These are phyloP conservation scores for Cymodocea nodosa DNA, from an alignment of 116 monocot genomes.

Conservation along the genomic window DNA sequence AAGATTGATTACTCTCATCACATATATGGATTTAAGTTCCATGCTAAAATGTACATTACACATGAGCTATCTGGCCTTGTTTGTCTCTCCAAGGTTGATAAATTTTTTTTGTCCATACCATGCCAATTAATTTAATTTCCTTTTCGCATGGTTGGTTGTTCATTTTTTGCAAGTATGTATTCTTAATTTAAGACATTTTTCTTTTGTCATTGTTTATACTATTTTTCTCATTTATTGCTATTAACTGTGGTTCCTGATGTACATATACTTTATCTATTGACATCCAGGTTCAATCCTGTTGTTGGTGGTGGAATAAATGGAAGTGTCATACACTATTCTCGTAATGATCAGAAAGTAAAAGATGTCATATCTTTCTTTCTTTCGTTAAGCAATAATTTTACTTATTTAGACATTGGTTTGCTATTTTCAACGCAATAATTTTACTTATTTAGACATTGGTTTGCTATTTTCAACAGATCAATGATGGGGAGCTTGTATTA, in stretches of 20 bases:
- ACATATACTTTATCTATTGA: background rate
- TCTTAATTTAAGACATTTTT: too few relatives aligned
- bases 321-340: slow-evolving; percentile 89
- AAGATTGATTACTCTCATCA: too few relatives aligned
- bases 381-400: background rate
- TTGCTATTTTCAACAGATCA: slow-evolving; percentile 38
- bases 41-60: too few relatives aligned
- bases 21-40: too few relatives aligned
- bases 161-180: too few relatives aligned
- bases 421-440: background rate
- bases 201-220: too few relatives aligned
- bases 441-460: background rate
- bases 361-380: background rate
- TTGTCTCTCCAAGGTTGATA: too few relatives aligned
- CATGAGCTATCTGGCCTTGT: too few relatives aligned
- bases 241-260: background rate
- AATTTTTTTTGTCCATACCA: too few relatives aligned
- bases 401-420: background rate
- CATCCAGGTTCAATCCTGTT: slow-evolving; percentile 81
- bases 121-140: too few relatives aligned
- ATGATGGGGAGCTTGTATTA: slow-evolving; percentile 61
- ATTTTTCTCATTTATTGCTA: background rate
- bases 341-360: slow-evolving; percentile 88
- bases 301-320: slow-evolving; percentile 90
- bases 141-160: too few relatives aligned